Percentiles rank a stretch among this genome's conserved stretches.
These are phyloP conservation scores for Brasilioporus rufonigricans DNA, from an alignment of 768 basidiomycete genomes.

Conservation along the genomic window DNA sequence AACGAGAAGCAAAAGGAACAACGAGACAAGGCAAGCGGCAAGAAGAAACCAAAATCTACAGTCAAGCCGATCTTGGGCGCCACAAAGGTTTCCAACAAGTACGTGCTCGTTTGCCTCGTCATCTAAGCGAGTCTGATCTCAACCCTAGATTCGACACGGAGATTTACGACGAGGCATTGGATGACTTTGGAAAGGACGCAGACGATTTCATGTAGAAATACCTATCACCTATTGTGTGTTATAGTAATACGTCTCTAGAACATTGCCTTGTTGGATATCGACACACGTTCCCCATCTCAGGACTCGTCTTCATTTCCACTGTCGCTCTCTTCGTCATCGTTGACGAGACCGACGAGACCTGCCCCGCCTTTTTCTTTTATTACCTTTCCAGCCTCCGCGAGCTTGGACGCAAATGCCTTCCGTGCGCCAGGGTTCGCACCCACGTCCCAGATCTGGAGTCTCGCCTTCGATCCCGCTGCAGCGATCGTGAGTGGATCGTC, in stretches of 20 bases:
- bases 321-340: constrained; percentile 69
- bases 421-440: constrained; percentile 79
- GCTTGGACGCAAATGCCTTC: constrained; percentile 77
- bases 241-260: constrained; percentile 4
- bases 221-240: constrained; percentile 14
- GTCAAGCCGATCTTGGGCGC: constrained; percentile 77
- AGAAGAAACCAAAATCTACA: constrained; percentile 78
- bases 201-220: constrained; percentile 88
- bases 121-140: constrained; percentile 11
- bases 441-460: constrained; percentile 94
- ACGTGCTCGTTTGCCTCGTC: constrained; percentile 20
- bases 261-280: constrained; percentile 1
- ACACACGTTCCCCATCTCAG: neutral
- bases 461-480: constrained; percentile 92
- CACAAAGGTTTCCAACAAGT: constrained; percentile 65
- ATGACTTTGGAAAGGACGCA: constrained; percentile 73
- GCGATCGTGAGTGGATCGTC: constrained; percentile 93
- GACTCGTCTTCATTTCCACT: constrained; percentile 39
- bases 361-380: constrained; percentile 64
- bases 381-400: constrained; percentile 67
- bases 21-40: constrained; percentile 80
- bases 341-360: constrained; percentile 67
- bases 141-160: constrained; percentile 67
- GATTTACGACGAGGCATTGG: constrained; percentile 84
- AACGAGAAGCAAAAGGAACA: constrained; percentile 96